Evolutionary conservation across 2,329 filamentous ascomycete genomes (phyloP), one percentile per base, ranked within the genome.

Genomic region (Intubia oerlemansii): DNA sequence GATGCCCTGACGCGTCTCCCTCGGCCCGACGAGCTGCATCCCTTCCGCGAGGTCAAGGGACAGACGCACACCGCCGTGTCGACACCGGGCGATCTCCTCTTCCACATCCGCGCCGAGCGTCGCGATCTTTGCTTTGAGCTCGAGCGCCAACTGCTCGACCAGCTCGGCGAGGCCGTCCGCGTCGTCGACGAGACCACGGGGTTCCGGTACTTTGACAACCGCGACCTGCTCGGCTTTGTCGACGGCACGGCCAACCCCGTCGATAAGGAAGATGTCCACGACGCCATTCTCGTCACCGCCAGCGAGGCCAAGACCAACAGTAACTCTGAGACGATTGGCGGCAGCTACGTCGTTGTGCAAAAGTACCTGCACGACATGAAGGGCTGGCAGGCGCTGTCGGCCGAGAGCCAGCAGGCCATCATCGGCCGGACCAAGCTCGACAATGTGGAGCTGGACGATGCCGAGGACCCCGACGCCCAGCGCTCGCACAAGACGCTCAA

Each of bases 221-320:
- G 64, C 1, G 63, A 68, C 34, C 52, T 68, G 0, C 51, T 69
- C 0, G 64, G 64, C 1, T 69, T 69, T 29, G 60, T 69, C 4
- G 64, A 69, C 32, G 64, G 64, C 11, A 69, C 63, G 0, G 64
- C 64, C 3, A 69, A 69, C 36, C 64, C 64, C 0, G 50, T 57
- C 1, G 62, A 61, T 0, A n/a, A n/a, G n/a, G 39, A 47, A 0
- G 52, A 46, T 1, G 49, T 64, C 0, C 39, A 45, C 0, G 45
- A 46, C 1, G 44, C 60, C 0, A 49, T 59, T 2, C 42, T 66
- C 2, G 42, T 66, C 8, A 40, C 48, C 1, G 46, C 47, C 23
- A 28, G 24, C 6, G 44, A 56, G 24, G 43, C 54, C 17, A 44
- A 56, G n/a, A 30, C 42, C 2, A 32, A 42, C 2, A 30, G 17